phyloP scores from a whole-genome alignment of 768 basidiomycete genomes.

The Atractiella rhizophila region DNA sequence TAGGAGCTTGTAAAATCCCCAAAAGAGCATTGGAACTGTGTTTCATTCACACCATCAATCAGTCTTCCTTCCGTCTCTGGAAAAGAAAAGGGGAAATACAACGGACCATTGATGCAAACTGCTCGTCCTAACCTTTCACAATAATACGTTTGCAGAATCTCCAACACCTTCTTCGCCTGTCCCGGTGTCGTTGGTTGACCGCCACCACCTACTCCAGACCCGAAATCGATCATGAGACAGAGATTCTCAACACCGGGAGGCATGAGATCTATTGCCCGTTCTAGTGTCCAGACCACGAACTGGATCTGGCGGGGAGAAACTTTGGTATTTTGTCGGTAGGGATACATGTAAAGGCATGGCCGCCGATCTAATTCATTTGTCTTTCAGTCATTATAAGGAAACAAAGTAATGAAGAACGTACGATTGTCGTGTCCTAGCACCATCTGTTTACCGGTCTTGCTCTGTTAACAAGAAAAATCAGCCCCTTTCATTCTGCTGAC shows the following conservation, averaged over 20 bases:
- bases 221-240: conserved; percentile 16
- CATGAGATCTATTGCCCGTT: conserved; percentile 52
- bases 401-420: background rate
- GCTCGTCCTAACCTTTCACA: conserved; percentile 49
- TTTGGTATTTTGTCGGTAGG: conserved; percentile 38
- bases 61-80: background rate
- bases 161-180: conserved; percentile 15
- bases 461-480: too few species aligned
- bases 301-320: conserved; percentile 37
- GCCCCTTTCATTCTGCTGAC: too few species aligned
- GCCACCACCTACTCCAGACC: conserved; percentile 10
- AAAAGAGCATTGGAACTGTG: conserved; percentile 1
- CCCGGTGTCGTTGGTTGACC: conserved; percentile 14
- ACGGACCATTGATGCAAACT: conserved; percentile 57
- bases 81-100: too few species aligned
- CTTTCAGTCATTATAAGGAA: background rate
- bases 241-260: conserved; percentile 49
- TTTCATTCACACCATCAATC: background rate
- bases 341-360: conserved; percentile 31
- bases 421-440: conserved; percentile 31
- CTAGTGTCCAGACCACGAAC: conserved; percentile 49
- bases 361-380: too few species aligned
- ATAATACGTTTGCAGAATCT: conserved; percentile 17
- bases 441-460: conserved; percentile 53
- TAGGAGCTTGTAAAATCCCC: conserved; percentile 16